Evolutionary conservation across 768 basidiomycete species (phyloP), one percentile per base, ranked within the genome.

Genomic region (Hypsizygus marmoreus): DNA sequence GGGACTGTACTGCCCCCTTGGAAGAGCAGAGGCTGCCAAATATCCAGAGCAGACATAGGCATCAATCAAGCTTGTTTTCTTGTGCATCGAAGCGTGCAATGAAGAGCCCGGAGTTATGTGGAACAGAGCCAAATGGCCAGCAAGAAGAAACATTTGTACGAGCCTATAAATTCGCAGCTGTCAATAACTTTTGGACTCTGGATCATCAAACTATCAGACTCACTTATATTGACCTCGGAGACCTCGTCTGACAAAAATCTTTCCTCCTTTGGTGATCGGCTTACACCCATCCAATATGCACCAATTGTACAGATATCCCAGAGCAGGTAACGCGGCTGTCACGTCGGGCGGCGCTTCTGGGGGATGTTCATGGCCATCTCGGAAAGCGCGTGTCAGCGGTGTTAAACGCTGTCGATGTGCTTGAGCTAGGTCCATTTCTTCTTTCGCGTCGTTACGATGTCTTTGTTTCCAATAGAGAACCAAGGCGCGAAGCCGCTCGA

Each of bases 31-130:
- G 14, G 84, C 81, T 14, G 88, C 89, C 45, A 91, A 73, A 59
- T 87, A 86, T 7, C 95, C 94, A n/a, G 93, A 95, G 60, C 79
- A 85, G 22, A 94, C 76, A 64, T 95, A 92, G 6, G 84, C 84
- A 58, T 89, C 88, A 17, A 84, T 61, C 8, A 92, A 74, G 51
- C 73, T 77, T 40, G 86, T 76, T 49, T 77, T 75, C 57, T 72
- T 79, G 41, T 72, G 64, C 50, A 77, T 73, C 8, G 78, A 73
- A 22, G 73, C 71, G 52, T 90, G 81, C 35, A 92, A 61, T 1
- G 77, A 66, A 30, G 77, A 77, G 16, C 71, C 72, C 3, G 77
- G 76, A n/a, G 66, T 77, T 53, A 91, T 78, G 50, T 75, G 76
- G 67, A 82, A 97, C 49, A 76, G 76, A 17, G 91, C 71, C 11